These are phyloP conservation scores for Oryza brachyantha DNA, from an alignment of 176 grass and related monocot genomes.

Conservation along the genomic window DNA sequence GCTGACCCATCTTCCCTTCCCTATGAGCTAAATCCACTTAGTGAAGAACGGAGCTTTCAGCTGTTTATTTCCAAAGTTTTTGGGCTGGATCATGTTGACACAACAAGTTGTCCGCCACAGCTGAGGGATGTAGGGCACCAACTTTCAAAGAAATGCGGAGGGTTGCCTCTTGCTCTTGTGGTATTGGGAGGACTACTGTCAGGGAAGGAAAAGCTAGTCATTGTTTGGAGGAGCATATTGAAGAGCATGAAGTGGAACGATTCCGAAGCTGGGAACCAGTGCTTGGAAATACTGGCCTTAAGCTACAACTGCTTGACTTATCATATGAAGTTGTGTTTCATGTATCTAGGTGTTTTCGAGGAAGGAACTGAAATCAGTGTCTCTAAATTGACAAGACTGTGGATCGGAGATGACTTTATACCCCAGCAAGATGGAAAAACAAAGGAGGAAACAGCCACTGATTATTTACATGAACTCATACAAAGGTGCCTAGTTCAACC, in stretches of 20 bases:
- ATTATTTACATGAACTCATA: not conserved
- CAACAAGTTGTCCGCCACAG: not conserved
- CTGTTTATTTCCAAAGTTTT: not conserved
- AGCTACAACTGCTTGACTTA: not conserved
- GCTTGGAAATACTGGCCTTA: not conserved
- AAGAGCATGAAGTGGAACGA: not conserved
- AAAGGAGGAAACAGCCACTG: not conserved
- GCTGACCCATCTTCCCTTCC: not conserved
- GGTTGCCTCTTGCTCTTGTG: not conserved
- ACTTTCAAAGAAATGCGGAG: not conserved
- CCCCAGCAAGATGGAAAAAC: not conserved
- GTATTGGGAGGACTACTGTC: not conserved
- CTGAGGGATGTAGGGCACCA: not conserved
- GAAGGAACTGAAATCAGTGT: not conserved
- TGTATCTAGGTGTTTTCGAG: not conserved
- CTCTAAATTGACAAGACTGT: not conserved
- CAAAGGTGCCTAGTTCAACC: not conserved
- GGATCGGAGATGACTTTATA: not conserved
- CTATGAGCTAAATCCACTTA: not conserved
- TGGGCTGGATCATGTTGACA: not conserved
- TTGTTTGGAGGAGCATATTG: not conserved
- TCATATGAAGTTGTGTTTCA: not conserved
- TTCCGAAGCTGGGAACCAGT: not conserved
- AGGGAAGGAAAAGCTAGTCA: not conserved
- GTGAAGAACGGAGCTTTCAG: not conserved